Conservation (phyloP, 805 yeast genomes). For the Suhomyces sp. region DNA sequence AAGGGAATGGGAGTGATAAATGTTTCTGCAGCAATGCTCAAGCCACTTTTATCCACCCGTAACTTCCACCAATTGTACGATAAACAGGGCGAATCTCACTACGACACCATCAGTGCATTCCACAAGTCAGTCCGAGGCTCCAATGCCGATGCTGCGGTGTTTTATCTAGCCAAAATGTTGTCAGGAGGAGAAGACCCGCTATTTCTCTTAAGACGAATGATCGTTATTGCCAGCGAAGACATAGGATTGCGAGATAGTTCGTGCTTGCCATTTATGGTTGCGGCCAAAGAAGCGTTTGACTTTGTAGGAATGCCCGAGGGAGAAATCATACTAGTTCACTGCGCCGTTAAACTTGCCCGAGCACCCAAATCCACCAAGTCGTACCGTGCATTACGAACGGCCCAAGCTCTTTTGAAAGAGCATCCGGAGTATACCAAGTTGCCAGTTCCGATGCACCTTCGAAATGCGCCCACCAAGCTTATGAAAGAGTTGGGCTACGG, state of each 20-base stretch:
- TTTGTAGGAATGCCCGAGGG: slow-evolving; percentile 95
- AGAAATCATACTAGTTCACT: slow-evolving; percentile 83
- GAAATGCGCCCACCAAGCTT: slow-evolving; percentile 91
- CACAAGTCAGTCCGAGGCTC: slow-evolving; percentile 92
- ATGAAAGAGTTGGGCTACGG: slow-evolving; percentile 90
- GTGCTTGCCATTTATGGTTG: slow-evolving; percentile 80
- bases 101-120: slow-evolving; percentile 92
- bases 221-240: slow-evolving; percentile 94
- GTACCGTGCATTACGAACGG: slow-evolving; percentile 71
- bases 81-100: slow-evolving; percentile 85
- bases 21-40: slow-evolving; percentile 37
- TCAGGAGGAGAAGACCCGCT: slow-evolving; percentile 93
- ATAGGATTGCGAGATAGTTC: slow-evolving; percentile 82
- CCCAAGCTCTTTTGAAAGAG: slow-evolving; percentile 56
- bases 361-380: slow-evolving; percentile 86
- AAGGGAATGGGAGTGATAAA: slow-evolving; percentile 35
- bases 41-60: slow-evolving; percentile 41
- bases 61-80: slow-evolving; percentile 65
- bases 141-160: slow-evolving; percentile 85
- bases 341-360: slow-evolving; percentile 83
- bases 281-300: slow-evolving; percentile 83
- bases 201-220: slow-evolving; percentile 86
- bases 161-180: slow-evolving; percentile 83
- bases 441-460: slow-evolving; percentile 73
- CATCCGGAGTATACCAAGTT: slow-evolving; percentile 61